Conservation (phyloP, 116 monocot species). For the Thalassia testudinum region DNA sequence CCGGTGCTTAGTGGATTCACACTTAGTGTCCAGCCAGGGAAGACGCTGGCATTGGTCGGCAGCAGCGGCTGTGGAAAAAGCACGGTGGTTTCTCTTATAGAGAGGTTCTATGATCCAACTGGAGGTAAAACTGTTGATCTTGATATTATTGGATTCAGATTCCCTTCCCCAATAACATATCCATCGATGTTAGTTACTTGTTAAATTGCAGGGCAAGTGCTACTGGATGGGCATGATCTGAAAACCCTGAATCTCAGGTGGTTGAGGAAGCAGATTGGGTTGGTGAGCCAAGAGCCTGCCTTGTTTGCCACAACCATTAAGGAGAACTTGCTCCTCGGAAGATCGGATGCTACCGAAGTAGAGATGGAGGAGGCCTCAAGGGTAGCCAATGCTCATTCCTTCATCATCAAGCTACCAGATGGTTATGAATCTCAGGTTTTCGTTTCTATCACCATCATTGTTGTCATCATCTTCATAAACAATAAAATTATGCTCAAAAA, state of each 20-base stretch:
- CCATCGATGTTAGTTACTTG: not conserved
- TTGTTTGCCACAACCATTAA: conserved; percentile 26
- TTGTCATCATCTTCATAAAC: too few relatives aligned
- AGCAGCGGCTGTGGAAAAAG: too few relatives aligned
- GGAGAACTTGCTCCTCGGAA: conserved; percentile 36
- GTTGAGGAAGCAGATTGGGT: conserved; percentile 38
- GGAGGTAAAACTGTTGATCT: not conserved
- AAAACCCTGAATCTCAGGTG: conserved; percentile 49
- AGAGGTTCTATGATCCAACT: too few relatives aligned
- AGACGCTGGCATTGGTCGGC: too few relatives aligned
- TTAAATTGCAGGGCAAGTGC: not conserved
- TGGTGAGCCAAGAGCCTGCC: too few relatives aligned
- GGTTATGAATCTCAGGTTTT: conserved; percentile 28
- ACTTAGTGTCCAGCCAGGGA: too few relatives aligned
- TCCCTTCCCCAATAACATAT: not conserved
- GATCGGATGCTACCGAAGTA: conserved; percentile 21
- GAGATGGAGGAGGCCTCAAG: conserved; percentile 33
- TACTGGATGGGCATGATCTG: conserved; percentile 57
- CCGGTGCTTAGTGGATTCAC: too few relatives aligned
- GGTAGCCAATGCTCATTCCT: conserved; percentile 31
- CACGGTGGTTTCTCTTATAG: too few relatives aligned
- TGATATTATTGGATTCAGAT: not conserved
- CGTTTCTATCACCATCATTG: not conserved
- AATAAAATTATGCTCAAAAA: too few relatives aligned
- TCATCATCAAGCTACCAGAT: conserved; percentile 29